A percentile compares a stretch with the other conserved stretches of the same genome.
Evolutionary conservation across 2,329 filamentous ascomycete genomes (phyloP).

Genomic region (Nannizziopsis arthrosporioides): DNA sequence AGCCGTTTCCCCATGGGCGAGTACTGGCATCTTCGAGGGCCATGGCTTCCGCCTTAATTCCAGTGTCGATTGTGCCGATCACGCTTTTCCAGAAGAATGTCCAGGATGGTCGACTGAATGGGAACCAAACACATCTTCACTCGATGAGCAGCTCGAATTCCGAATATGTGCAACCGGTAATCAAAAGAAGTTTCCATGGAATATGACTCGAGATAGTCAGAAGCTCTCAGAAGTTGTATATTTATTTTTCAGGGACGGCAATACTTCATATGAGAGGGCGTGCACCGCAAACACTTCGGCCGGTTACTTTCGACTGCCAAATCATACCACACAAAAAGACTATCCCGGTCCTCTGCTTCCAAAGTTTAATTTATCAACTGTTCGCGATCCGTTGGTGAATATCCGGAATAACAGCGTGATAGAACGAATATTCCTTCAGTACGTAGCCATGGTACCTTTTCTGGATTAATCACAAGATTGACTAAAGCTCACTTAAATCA

Average conservation of each 20-base stretch:
- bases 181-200: constrained; percentile 6
- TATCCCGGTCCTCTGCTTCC: constrained; percentile 1
- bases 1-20: not conserved
- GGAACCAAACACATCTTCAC: no score
- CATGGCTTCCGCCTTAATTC: constrained; percentile 11
- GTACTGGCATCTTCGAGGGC: constrained; percentile 9
- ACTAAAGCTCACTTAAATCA: no score
- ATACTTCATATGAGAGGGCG: not conserved
- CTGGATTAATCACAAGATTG: no score
- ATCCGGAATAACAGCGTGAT: not conserved
- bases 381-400: constrained; percentile 2
- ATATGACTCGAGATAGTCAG: constrained; percentile 9
- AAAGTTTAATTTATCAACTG: constrained; percentile 7
- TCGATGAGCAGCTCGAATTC: not conserved
- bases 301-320: constrained; percentile 11
- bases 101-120: no score
- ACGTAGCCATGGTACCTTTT: no score
- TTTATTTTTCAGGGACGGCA: constrained; percentile 5
- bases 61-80: constrained; percentile 3
- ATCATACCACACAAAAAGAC: not conserved
- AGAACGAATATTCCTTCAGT: not conserved
- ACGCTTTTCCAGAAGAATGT: not conserved
- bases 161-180: constrained; percentile 6
- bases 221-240: constrained; percentile 9
- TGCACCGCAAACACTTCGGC: constrained; percentile 9